phyloP scores from a whole-genome alignment of 371 early-diverging fungal species.

The Syncephalastrum racemosum region DNA sequence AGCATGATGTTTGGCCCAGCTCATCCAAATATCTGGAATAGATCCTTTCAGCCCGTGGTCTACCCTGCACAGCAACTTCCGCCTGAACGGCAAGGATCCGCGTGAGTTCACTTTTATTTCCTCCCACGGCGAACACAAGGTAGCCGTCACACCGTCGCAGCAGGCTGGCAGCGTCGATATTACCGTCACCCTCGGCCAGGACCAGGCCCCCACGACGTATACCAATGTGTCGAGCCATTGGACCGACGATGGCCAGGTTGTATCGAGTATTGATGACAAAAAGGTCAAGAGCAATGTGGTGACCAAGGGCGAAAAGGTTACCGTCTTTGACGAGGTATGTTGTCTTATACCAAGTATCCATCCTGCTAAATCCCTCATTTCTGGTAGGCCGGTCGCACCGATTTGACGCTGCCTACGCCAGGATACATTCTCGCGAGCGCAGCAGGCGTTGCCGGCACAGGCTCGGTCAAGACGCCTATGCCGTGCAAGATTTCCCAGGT shows the following conservation, averaged over 20 bases:
- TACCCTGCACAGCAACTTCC: slow-evolving; percentile 48
- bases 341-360: neutral
- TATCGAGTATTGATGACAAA: slow-evolving; percentile 62
- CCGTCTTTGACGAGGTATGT: slow-evolving; percentile 65
- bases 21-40: slow-evolving; percentile 7
- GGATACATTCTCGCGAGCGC: slow-evolving; percentile 49
- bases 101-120: slow-evolving; percentile 35
- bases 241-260: slow-evolving; percentile 46
- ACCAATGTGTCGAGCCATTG: slow-evolving; percentile 26
- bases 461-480: slow-evolving; percentile 90
- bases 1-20: neutral
- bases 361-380: neutral
- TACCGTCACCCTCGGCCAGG: slow-evolving; percentile 22
- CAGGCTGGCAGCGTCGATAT: slow-evolving; percentile 30
- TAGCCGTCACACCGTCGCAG: slow-evolving; percentile 18
- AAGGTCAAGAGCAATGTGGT: slow-evolving; percentile 61
- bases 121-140: slow-evolving; percentile 29
- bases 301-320: slow-evolving; percentile 56
- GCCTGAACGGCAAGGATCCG: slow-evolving; percentile 53
- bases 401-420: slow-evolving; percentile 65
- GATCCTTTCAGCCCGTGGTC: slow-evolving; percentile 67
- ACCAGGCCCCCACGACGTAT: slow-evolving; percentile 25
- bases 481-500: slow-evolving; percentile 95
- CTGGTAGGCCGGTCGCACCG: slow-evolving; percentile 51
- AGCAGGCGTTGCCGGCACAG: slow-evolving; percentile 53